A percentile compares a stretch with the other conserved stretches of the same genome.
Evolutionary conservation across 805 yeast genomes (phyloP).

Genomic region (Teunomyces panamensis): DNA sequence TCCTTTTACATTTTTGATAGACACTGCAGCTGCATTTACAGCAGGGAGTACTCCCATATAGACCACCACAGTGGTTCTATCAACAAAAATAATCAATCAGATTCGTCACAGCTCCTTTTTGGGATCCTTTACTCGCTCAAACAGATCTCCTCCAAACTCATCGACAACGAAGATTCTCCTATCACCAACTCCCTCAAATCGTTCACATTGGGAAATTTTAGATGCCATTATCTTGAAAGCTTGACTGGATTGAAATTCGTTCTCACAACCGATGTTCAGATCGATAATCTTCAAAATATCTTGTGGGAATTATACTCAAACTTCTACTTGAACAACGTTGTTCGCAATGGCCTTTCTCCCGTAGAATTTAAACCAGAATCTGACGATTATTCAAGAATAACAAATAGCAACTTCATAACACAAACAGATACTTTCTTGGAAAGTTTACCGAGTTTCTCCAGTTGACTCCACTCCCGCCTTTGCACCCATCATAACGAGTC

Average conservation of each 20-base stretch:
- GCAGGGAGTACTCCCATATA: constrained; percentile 52
- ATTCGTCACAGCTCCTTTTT: constrained; percentile 75
- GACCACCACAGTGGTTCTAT: constrained; percentile 17
- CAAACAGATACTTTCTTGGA: constrained; percentile 49
- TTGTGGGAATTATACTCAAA: constrained; percentile 59
- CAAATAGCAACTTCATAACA: constrained; percentile 52
- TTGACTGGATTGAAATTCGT: constrained; percentile 76
- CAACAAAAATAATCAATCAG: constrained; percentile 59
- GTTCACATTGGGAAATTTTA: constrained; percentile 70
- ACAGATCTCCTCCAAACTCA: constrained; percentile 62
- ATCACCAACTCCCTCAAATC: constrained; percentile 41
- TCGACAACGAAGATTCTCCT: constrained; percentile 21
- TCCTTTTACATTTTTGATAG: constrained; percentile 90
- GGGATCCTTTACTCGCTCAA: constrained; percentile 82
- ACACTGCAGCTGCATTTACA: constrained; percentile 85
- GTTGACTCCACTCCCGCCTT: not conserved
- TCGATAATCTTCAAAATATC: constrained; percentile 53
- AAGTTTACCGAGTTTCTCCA: constrained; percentile 23
- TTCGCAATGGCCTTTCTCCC: constrained; percentile 51
- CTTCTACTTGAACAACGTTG: constrained; percentile 58
- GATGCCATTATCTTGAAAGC: constrained; percentile 78
- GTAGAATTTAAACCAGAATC: constrained; percentile 51
- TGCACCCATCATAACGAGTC: not conserved
- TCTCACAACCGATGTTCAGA: constrained; percentile 61
- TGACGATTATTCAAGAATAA: constrained; percentile 38